phyloP scores from a whole-genome alignment of 768 basidiomycete species.

The Suillus fuscotomentosus region DNA sequence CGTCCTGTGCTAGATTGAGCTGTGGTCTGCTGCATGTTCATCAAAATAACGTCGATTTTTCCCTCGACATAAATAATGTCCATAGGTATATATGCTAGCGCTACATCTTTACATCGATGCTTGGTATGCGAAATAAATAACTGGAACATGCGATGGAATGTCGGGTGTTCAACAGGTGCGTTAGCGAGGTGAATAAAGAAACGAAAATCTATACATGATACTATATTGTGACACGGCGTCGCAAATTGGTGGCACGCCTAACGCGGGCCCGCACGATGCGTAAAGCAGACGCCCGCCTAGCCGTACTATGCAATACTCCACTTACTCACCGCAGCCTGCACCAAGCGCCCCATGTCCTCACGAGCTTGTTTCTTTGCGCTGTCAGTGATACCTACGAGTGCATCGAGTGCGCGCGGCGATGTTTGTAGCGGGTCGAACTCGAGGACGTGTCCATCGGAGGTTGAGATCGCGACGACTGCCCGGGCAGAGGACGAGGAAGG shows the following conservation, averaged over 20 bases:
- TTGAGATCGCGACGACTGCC: slow-evolving; percentile 75
- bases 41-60: not conserved
- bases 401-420: slow-evolving; percentile 69
- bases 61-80: not conserved
- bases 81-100: not conserved
- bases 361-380: slow-evolving; percentile 83
- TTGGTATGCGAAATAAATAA: not conserved
- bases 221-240: not conserved
- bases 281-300: not conserved
- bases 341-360: slow-evolving; percentile 70
- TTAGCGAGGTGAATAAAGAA: not conserved
- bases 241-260: not conserved
- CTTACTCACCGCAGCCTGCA: slow-evolving; percentile 71
- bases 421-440: slow-evolving; percentile 83
- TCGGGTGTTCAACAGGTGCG: not conserved
- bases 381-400: slow-evolving; percentile 73
- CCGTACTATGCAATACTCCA: slow-evolving; percentile 55
- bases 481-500: slow-evolving; percentile 33
- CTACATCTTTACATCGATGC: slow-evolving; percentile 1
- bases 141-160: not conserved
- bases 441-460: slow-evolving; percentile 76
- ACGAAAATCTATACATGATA: slow-evolving; percentile 3
- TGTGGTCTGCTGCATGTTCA: too few species aligned
- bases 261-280: not conserved
- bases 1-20: too few species aligned